These are phyloP conservation scores for Noccaea bulbosa DNA, from an alignment of 345 rosid genomes.

Conservation along the genomic window DNA sequence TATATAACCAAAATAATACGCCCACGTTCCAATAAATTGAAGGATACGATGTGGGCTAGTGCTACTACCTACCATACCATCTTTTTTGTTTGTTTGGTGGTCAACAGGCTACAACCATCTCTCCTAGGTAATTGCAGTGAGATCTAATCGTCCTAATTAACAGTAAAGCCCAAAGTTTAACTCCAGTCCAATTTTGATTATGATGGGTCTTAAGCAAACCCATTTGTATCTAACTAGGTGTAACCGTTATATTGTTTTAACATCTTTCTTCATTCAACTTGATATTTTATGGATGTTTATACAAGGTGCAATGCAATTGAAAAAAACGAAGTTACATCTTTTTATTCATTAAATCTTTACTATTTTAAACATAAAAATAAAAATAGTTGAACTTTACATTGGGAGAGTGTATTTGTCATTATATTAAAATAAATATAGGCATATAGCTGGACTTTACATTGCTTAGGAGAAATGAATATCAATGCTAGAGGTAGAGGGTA, in stretches of 20 bases:
- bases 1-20: not conserved
- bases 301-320: not conserved
- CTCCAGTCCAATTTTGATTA: not conserved
- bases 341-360: not conserved
- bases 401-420: too few relatives aligned
- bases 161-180: constrained; percentile 9
- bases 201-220: not conserved
- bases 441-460: too few relatives aligned
- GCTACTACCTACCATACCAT: not conserved
- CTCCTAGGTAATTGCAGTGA: not conserved
- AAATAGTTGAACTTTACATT: too few relatives aligned
- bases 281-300: constrained; percentile 2
- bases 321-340: not conserved
- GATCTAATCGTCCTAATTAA: not conserved
- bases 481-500: too few relatives aligned
- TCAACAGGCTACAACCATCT: not conserved
- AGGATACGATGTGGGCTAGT: constrained; percentile 20
- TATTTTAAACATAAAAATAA: too few relatives aligned
- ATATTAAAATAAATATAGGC: too few relatives aligned
- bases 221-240: not conserved
- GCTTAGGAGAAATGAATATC: too few relatives aligned
- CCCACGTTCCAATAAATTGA: constrained; percentile 7
- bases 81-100: too few relatives aligned
- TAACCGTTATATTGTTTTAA: not conserved
- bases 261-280: not conserved